phyloP scores from a whole-genome alignment of 257 asterid genomes.

The Petunia secreta region DNA sequence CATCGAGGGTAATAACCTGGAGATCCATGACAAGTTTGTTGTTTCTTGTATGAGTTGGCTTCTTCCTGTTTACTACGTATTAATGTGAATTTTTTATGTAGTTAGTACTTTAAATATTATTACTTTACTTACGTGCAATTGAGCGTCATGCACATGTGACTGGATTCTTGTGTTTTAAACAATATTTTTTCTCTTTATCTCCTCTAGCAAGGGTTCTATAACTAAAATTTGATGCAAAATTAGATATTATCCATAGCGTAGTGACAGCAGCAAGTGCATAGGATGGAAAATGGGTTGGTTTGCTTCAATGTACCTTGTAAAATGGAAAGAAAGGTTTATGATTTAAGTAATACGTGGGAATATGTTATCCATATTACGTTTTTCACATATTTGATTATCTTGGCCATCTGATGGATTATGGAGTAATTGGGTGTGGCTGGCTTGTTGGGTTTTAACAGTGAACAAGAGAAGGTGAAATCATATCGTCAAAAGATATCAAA shows the following conservation, averaged over 20 bases:
- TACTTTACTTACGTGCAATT: not conserved
- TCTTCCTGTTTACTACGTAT: not conserved
- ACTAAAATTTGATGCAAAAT: not conserved
- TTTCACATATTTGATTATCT: not conserved
- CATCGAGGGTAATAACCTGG: not conserved
- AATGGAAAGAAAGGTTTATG: not conserved
- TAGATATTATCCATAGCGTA: not conserved
- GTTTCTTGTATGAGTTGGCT: not conserved
- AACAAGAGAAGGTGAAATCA: conserved; percentile 88
- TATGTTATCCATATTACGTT: not conserved
- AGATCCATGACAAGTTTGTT: not conserved
- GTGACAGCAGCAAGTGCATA: not conserved
- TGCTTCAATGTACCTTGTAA: not conserved
- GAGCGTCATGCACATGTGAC: not conserved
- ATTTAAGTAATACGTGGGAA: not conserved
- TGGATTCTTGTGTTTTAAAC: not conserved
- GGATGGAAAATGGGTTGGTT: not conserved
- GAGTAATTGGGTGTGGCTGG: conserved; percentile 20
- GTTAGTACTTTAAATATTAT: not conserved
- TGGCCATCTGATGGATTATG: conserved; percentile 18
- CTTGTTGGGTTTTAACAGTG: conserved; percentile 54
- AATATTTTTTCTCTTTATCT: conserved; percentile 7
- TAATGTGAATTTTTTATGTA: conserved; percentile 5
- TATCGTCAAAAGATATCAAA: conserved; percentile 73
- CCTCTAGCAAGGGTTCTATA: not conserved